These are phyloP conservation scores for Alternaria gansuensis DNA, from an alignment of 2,329 filamentous ascomycete species.

Conservation along the genomic window DNA sequence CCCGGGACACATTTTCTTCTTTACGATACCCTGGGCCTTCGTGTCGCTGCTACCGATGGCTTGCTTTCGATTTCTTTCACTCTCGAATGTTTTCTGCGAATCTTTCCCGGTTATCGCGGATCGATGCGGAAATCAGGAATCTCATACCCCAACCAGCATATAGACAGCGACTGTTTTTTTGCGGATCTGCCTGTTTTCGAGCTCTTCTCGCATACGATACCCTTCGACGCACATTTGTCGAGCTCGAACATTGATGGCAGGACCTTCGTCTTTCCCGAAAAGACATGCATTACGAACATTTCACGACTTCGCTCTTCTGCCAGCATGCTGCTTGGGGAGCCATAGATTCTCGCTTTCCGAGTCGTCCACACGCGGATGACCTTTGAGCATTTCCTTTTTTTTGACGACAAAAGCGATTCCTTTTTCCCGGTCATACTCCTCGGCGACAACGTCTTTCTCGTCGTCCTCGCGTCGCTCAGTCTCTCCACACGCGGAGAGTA, in stretches of 20 bases:
- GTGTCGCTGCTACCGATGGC: constrained; percentile 29
- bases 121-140: constrained; percentile 54
- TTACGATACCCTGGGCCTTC: constrained; percentile 36
- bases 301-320: constrained; percentile 51
- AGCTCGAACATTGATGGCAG: constrained; percentile 52
- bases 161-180: constrained; percentile 61
- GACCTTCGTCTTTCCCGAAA: constrained; percentile 44
- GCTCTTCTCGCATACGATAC: constrained; percentile 53
- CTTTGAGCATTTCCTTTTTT: constrained; percentile 39
- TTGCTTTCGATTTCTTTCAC: constrained; percentile 39
- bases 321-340: constrained; percentile 54
- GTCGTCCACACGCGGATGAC: constrained; percentile 50
- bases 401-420: constrained; percentile 52
- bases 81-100: constrained; percentile 47
- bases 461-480: constrained; percentile 42
- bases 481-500: constrained; percentile 39
- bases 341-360: constrained; percentile 54
- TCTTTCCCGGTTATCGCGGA: constrained; percentile 47
- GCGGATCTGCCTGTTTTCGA: constrained; percentile 54
- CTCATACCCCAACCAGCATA: constrained; percentile 61
- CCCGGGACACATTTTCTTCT: constrained; percentile 38
- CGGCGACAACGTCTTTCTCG: constrained; percentile 41
- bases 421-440: constrained; percentile 48
- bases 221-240: constrained; percentile 48
- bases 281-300: constrained; percentile 53